Evolutionary conservation across 83 land plant genomes (phyloP).

Genomic region (Isoetes engelmannii): DNA sequence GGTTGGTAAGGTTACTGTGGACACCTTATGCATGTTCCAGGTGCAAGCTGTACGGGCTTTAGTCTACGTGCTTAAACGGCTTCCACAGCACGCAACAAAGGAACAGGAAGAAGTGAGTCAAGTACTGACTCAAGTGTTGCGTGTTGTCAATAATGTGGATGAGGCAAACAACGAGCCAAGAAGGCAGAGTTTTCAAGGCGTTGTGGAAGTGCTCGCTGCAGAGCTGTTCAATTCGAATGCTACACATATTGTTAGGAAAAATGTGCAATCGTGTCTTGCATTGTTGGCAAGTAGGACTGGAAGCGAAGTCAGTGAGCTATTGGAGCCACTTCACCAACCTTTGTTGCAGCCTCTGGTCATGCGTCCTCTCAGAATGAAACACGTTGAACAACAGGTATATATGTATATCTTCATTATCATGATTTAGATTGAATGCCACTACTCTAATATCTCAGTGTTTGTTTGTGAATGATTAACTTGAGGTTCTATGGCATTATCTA

Average conservation of each 20-base stretch:
- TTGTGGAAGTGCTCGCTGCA: constrained; percentile 80
- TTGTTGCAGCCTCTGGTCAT: constrained; percentile 80
- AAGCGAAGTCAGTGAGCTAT: constrained; percentile 94
- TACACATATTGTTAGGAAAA: constrained; percentile 74
- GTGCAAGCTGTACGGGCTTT: constrained; percentile 80
- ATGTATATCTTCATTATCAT: neutral
- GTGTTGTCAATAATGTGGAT: constrained; percentile 97
- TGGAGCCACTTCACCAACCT: constrained; percentile 79
- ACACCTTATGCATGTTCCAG: constrained; percentile 80
- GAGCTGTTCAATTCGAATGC: constrained; percentile 95
- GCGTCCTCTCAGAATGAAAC: constrained; percentile 74
- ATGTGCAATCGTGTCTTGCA: constrained; percentile 89
- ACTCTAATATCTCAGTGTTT: too few species aligned
- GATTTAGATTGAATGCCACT: neutral
- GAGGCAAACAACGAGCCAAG: constrained; percentile 85
- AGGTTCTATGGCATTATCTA: too few species aligned
- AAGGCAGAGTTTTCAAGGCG: constrained; percentile 90
- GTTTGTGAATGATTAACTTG: too few species aligned
- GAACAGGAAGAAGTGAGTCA: constrained; percentile 99
- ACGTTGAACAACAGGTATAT: constrained; percentile 92
- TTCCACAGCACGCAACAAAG: constrained; percentile 86
- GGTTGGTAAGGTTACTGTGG: constrained; percentile 98
- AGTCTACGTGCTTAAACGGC: constrained; percentile 83
- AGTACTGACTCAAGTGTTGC: constrained; percentile 90
- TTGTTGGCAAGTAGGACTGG: constrained; percentile 97